These are phyloP conservation scores for Metschnikowia henanensis DNA, from an alignment of 805 yeast genomes.

Conservation along the genomic window DNA sequence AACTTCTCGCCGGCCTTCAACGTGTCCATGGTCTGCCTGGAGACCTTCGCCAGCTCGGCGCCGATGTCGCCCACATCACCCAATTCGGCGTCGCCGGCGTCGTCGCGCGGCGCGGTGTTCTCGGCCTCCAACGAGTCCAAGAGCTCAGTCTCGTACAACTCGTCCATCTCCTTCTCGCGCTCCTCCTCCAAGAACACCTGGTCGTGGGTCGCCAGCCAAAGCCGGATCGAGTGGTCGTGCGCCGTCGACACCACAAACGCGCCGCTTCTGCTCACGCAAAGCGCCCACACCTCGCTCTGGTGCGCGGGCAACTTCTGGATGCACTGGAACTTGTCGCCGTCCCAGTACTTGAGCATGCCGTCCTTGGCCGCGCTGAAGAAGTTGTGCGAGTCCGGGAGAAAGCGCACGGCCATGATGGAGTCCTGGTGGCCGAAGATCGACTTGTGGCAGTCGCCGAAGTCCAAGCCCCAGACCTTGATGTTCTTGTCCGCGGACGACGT, in stretches of 20 bases:
- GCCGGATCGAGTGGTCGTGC: constrained; percentile 89
- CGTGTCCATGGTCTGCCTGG: constrained; percentile 85
- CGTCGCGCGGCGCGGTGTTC: constrained; percentile 20
- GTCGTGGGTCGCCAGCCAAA: constrained; percentile 95
- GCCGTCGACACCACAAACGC: constrained; percentile 75
- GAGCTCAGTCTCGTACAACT: constrained; percentile 79
- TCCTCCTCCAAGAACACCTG: constrained; percentile 97
- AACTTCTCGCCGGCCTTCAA: constrained; percentile 92
- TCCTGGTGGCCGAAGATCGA: constrained; percentile 97
- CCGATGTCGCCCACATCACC: constrained; percentile 38
- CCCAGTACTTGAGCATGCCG: constrained; percentile 93
- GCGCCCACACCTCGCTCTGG: constrained; percentile 91
- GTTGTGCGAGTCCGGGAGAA: constrained; percentile 82
- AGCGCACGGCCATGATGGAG: constrained; percentile 84
- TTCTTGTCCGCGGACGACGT: constrained; percentile 98
- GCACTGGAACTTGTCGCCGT: constrained; percentile 95
- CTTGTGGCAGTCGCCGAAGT: constrained; percentile 98
- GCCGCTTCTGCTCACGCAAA: constrained; percentile 76
- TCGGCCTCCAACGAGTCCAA: constrained; percentile 69
- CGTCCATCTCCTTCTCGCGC: constrained; percentile 93
- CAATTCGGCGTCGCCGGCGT: constrained; percentile 25
- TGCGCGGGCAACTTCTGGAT: constrained; percentile 83
- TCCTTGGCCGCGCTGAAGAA: constrained; percentile 92
- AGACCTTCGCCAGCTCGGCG: constrained; percentile 64
- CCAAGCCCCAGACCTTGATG: constrained; percentile 97